Conservation (phyloP, 2,329 filamentous ascomycete genomes). For the Aspergillus sp. region DNA sequence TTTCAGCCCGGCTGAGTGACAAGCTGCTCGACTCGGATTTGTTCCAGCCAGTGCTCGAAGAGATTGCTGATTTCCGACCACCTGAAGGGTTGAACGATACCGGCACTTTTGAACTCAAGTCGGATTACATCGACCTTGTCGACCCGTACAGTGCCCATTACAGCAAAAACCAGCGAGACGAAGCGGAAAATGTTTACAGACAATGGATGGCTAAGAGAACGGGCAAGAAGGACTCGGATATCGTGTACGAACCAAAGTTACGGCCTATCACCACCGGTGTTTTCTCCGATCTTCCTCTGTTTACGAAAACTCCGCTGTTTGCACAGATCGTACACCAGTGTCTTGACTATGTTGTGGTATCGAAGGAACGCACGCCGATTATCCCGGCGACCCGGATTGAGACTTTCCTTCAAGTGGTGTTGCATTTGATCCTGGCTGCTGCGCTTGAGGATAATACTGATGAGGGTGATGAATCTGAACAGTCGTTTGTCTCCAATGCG, state of each 20-base stretch:
- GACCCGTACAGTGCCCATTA: conserved; percentile 96
- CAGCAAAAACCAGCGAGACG: conserved; percentile 92
- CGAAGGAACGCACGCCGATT: conserved; percentile 57
- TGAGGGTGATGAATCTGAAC: conserved; percentile 42
- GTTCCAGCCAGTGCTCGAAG: conserved; percentile 72
- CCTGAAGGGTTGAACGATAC: conserved; percentile 88
- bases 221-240: conserved; percentile 67
- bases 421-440: conserved; percentile 79
- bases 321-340: conserved; percentile 84
- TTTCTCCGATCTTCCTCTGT: conserved; percentile 65
- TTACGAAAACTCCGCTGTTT: conserved; percentile 78
- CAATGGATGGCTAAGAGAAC: conserved; percentile 80
- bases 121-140: conserved; percentile 74
- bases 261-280: conserved; percentile 65
- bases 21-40: conserved; percentile 82
- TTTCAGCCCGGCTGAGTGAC: conserved; percentile 76
- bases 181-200: conserved; percentile 82
- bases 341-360: conserved; percentile 68
- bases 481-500: conserved; percentile 65
- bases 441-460: conserved; percentile 67
- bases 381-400: conserved; percentile 79
- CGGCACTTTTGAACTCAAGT: conserved; percentile 86
- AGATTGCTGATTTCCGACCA: conserved; percentile 80
- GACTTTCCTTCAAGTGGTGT: conserved; percentile 79
- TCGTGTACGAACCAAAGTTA: conserved; percentile 85